Base-by-base conservation (phyloP, 306 rosid genomes). In the Casuarina glauca region DNA sequence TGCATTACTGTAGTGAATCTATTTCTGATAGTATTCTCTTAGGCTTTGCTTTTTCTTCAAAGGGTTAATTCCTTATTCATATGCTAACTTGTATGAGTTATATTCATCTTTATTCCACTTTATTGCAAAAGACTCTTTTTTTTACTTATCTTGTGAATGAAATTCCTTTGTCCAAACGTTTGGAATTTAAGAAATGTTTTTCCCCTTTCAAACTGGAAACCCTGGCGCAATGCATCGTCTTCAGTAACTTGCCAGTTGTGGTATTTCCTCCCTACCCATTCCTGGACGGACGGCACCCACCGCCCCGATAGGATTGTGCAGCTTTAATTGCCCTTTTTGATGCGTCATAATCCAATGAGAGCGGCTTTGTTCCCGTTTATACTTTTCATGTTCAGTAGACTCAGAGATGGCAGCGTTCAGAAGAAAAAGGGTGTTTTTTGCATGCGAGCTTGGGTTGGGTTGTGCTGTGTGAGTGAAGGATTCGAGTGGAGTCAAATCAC, bases 81-180 rank as follows among this genome's bases (percentile, higher is more conserved):
- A 66, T 66, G 76, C 78, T 55, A 78, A 74, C 75, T 79, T 54
- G 79, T 85, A 81, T 89, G 84, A 72, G 81, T 80, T 74, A 79
- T 57, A 81, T 45, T 58, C 45, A 48, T 45, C 38, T 66, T 20
- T n/a, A 36, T 70, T 42, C 19, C n/a, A 61, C 60, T 64, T 79
- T 60, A 42, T 70, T 66, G 51, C 66, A 79, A 83, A 70, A 26
- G 77, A 77, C 67, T 9, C 38, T 76, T 66, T 82, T 64, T 20
- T 79, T 66, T 44, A 77, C 81, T 80, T 74, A 9, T 69, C 78
- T 77, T 70, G 62, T 69, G 62, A 52, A 51, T 57, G 49, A 72
- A 72, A 71, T 66, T 44, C 68, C 74, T 62, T 62, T 26, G 43
- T 36, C 69, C 26, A 43, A 73, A 43, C 55, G 11, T 35, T 55